Evolutionary conservation across 495 filamentous ascomycete genomes (phyloP).

Genomic region (Massariosphaeria phaeospora): DNA sequence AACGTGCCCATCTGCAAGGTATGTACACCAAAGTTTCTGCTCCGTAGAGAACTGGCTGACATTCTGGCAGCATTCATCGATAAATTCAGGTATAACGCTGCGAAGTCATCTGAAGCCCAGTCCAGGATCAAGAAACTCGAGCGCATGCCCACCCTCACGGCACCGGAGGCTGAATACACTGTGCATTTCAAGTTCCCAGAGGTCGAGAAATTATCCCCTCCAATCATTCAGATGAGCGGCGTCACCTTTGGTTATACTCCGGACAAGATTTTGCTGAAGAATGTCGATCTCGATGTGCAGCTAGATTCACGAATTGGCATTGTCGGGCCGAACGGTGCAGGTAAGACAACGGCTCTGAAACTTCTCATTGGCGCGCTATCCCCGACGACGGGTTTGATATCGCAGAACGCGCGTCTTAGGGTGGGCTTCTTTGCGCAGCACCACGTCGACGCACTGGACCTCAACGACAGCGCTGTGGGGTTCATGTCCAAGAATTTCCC

Average conservation of each 20-base stretch:
- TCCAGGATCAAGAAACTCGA: constrained; percentile 98
- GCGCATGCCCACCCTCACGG: constrained; percentile 85
- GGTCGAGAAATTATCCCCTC: constrained; percentile 93
- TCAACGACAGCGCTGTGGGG: constrained; percentile 78
- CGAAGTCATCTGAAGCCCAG: constrained; percentile 97
- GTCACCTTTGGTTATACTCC: constrained; percentile 86
- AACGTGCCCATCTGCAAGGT: constrained; percentile 78
- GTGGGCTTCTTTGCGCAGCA: constrained; percentile 98
- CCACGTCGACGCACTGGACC: constrained; percentile 93
- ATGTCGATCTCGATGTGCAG: constrained; percentile 94
- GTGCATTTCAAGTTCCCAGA: constrained; percentile 98
- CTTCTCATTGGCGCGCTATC: constrained; percentile 82
- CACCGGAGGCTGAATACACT: constrained; percentile 89
- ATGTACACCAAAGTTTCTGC: not conserved
- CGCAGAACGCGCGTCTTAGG: constrained; percentile 77
- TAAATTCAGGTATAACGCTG: constrained; percentile 99
- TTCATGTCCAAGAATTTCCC: constrained; percentile 94
- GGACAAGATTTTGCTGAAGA: constrained; percentile 72
- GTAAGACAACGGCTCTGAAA: constrained; percentile 95
- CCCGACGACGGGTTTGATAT: constrained; percentile 75
- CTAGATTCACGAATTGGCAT: constrained; percentile 98
- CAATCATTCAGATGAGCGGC: constrained; percentile 93
- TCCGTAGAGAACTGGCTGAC: too few species aligned
- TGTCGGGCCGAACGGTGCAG: constrained; percentile 95
- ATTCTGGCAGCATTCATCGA: constrained; percentile 76